Evolutionary conservation across 2,329 filamentous ascomycete species (phyloP), one percentile per base, ranked within the genome.

Genomic region (Geosmithia morbida): DNA sequence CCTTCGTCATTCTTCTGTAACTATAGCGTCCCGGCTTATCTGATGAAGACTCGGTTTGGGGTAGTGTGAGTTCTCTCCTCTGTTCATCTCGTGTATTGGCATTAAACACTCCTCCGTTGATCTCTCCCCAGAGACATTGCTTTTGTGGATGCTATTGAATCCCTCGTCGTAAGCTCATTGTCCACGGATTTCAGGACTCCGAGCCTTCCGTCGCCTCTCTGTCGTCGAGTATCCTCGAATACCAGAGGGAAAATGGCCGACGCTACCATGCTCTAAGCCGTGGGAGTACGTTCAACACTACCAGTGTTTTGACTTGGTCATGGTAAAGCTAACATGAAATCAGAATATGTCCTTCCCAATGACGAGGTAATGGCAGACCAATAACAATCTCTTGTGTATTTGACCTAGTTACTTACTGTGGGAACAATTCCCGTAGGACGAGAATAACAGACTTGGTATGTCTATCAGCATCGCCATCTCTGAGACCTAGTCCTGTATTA

Each of bases 191-290:
- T 3, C 13, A 37, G 33, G 33, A 37, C 11, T 11, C 10, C 11
- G 33, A 37, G 14, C 33, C 33, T 37, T 37, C 33, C 11, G 11
- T 37, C 13, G 33, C 6, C 6, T 37, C 33, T 16, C 11, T 37
- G 33, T 37, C 33, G 5, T 37, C 33, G 14, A 37, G 33, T 11
- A 45, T 51, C 11, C 45, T 37, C 44, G 41, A 45, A 7, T 49
- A 51, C 37, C 52, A 53, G 13, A 29, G 51, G n/a, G 56, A 58
- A 46, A 56, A 57, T 49, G 55, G 55, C n/a, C 50, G 54, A n/a
- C 51, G 48, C 22, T 56, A 57, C 43, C 53, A 55, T 48, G 56
- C 52, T 0, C 51, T 57, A 51, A 56, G 56, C 44, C 50, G 53
- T 29, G 57, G 56, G 40, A 59, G 55, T 59, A 47, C 29, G 46